Conservation (phyloP, 1,284 basidiomycete genomes). For the Coriolopsis trogii region DNA sequence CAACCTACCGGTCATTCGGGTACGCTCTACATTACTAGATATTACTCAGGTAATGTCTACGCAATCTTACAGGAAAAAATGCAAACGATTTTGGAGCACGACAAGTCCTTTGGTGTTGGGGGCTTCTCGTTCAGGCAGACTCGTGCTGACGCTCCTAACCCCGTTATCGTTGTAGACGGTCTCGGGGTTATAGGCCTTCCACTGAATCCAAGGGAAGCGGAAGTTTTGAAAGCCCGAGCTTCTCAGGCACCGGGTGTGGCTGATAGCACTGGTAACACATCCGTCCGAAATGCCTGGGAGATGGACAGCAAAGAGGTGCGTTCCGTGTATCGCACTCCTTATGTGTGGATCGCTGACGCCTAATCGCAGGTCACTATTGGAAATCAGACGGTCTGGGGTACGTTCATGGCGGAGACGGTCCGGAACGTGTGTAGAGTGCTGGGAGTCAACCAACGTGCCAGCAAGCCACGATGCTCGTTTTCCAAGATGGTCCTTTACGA, state of each 20-base stretch:
- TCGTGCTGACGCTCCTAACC: conserved; percentile 28
- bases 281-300: conserved; percentile 32
- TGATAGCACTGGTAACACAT: conserved; percentile 28
- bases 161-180: conserved; percentile 24
- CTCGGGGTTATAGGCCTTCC: conserved; percentile 41
- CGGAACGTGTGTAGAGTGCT: conserved; percentile 33
- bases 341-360: neutral
- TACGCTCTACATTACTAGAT: too few species aligned
- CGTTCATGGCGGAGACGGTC: conserved; percentile 20
- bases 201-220: conserved; percentile 25
- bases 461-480: conserved; percentile 39
- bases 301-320: conserved; percentile 26
- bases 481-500: conserved; percentile 51
- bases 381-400: conserved; percentile 26
- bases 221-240: conserved; percentile 33
- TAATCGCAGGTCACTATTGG: conserved; percentile 19
- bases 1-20: too few species aligned
- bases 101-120: too few species aligned
- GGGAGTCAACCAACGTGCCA: conserved; percentile 14
- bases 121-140: conserved; percentile 26
- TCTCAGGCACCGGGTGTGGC: conserved; percentile 37
- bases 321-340: neutral
- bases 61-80: too few species aligned
- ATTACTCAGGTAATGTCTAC: too few species aligned
- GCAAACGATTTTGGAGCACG: too few species aligned